Evolutionary conservation across 345 rosid species (phyloP).

Genomic region (Fremontodendron californicum): DNA sequence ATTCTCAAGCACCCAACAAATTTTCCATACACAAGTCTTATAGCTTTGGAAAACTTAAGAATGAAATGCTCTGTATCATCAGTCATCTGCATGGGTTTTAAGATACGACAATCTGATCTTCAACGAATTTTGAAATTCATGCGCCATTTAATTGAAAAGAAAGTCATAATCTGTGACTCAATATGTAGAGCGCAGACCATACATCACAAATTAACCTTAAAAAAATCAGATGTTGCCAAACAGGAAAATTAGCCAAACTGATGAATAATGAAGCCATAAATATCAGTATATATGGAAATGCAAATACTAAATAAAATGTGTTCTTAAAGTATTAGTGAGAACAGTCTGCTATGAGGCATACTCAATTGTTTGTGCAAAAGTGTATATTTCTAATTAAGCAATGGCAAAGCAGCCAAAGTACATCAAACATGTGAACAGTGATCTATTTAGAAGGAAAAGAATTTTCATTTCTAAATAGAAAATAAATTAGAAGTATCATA

Average conservation of each 20-base stretch:
- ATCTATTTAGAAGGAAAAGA: background rate
- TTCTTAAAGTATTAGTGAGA: background rate
- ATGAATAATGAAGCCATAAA: too few species aligned
- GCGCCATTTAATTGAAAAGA: background rate
- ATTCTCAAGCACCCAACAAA: background rate
- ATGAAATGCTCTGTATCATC: background rate
- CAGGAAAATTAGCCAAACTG: background rate
- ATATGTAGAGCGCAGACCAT: background rate
- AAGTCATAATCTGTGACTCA: background rate
- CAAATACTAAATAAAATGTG: background rate
- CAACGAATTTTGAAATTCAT: background rate
- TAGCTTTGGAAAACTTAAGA: background rate
- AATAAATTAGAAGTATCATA: conserved; percentile 27
- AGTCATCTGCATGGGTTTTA: background rate
- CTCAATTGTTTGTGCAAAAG: background rate
- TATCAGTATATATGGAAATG: background rate
- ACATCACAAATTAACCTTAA: background rate
- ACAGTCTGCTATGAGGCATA: background rate
- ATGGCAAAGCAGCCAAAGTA: background rate
- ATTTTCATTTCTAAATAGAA: background rate
- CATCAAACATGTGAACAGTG: background rate
- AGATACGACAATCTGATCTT: background rate
- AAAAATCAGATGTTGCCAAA: background rate
- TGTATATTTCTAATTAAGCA: background rate
- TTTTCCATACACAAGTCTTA: background rate